phyloP scores from a whole-genome alignment of 1,284 basidiomycete genomes.

The Heliocybe sulcata region DNA sequence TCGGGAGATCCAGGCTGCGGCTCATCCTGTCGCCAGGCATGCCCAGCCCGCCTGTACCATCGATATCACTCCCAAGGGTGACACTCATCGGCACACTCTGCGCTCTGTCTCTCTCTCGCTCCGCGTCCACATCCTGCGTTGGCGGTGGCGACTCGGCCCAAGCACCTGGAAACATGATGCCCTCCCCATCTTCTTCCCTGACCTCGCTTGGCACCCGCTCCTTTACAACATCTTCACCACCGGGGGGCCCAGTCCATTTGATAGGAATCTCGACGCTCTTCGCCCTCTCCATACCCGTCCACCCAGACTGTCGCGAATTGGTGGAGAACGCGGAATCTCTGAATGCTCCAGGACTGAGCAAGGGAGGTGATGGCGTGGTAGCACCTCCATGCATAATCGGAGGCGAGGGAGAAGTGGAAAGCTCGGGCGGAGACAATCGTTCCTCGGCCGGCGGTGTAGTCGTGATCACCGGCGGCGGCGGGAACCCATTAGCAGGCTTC shows the following conservation, averaged over 20 bases:
- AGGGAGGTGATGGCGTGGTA: conserved; percentile 21
- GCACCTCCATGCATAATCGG: not conserved
- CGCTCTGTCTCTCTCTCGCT: not conserved
- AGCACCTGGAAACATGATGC: not conserved
- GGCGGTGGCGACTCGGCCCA: not conserved
- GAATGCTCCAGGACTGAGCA: conserved; percentile 25
- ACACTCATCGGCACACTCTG: conserved; percentile 1
- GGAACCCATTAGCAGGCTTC: not conserved
- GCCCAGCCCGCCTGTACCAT: not conserved
- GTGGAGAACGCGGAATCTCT: conserved; percentile 29
- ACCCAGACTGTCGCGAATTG: conserved; percentile 4
- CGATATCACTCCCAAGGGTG: not conserved
- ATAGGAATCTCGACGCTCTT: conserved; percentile 25
- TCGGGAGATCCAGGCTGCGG: not conserved
- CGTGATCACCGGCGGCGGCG: not conserved
- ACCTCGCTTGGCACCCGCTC: not conserved
- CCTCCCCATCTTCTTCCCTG: not conserved
- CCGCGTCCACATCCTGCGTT: not conserved
- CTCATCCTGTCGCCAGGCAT: not conserved
- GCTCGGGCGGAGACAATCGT: not conserved
- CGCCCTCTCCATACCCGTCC: not conserved
- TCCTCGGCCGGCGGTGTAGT: not conserved
- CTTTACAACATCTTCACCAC: not conserved
- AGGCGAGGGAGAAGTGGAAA: not conserved
- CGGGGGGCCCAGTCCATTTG: conserved; percentile 19